Evolutionary conservation across 2,329 filamentous ascomycete genomes (phyloP).

Genomic region (Fusarium mexicanum): DNA sequence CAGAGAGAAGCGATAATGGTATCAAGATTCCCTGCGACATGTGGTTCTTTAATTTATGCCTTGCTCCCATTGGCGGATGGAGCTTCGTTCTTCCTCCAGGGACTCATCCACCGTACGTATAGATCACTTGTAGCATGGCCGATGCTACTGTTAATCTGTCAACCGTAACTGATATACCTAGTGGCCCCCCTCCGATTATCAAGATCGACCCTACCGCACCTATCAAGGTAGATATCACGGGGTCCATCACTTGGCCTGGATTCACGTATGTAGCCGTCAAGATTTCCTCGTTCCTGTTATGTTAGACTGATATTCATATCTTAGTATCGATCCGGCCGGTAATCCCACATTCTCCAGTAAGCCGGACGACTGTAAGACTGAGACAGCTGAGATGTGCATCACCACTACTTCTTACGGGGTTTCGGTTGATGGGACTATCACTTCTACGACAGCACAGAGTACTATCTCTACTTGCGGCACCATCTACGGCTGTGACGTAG

Average conservation of each 20-base stretch:
- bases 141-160: no score
- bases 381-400: not conserved
- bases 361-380: not conserved
- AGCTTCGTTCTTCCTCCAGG: not conserved
- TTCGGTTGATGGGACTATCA: not conserved
- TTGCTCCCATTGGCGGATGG: not conserved
- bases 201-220: not conserved
- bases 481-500: not conserved
- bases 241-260: not conserved
- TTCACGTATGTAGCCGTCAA: not conserved
- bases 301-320: not conserved
- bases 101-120: not conserved
- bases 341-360: not conserved
- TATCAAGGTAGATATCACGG: not conserved
- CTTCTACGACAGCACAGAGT: not conserved
- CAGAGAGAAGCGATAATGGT: not conserved
- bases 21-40: not conserved
- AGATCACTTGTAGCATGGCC: rapidly evolving
- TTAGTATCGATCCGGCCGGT: not conserved
- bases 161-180: not conserved
- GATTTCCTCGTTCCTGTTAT: rapidly evolving
- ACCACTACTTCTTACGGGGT: not conserved
- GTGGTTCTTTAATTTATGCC: not conserved
- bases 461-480: not conserved
- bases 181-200: not conserved